Evolutionary conservation across 192 early-diverging fungal genomes (phyloP).

Genomic region (Spizellomyces punctatus): DNA sequence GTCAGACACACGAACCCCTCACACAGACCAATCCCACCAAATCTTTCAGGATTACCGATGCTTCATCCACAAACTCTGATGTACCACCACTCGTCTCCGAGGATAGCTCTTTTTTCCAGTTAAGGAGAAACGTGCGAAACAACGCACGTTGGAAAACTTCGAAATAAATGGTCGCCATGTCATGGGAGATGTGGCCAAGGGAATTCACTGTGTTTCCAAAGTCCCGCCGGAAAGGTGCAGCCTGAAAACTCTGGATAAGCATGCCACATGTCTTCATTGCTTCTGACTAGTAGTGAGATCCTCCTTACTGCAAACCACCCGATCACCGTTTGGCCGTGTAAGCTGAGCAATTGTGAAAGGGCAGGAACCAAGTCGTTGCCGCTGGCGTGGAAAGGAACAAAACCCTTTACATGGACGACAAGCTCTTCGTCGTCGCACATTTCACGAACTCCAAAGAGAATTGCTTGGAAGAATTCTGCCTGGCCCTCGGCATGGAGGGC

Average conservation of each 20-base stretch:
- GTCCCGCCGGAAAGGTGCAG: slow-evolving; percentile 12
- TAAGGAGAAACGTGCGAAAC: slow-evolving; percentile 9
- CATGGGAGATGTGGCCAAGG: neutral
- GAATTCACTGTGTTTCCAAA: slow-evolving; percentile 13
- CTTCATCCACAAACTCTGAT: neutral
- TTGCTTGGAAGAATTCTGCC: slow-evolving; percentile 20
- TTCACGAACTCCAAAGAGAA: slow-evolving; percentile 27
- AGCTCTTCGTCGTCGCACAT: slow-evolving; percentile 19
- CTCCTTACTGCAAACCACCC: slow-evolving; percentile 32
- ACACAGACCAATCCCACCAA: slow-evolving; percentile 27
- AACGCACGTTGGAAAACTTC: slow-evolving; percentile 24
- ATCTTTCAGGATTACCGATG: slow-evolving; percentile 12
- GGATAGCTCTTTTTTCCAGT: neutral
- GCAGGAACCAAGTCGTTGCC: slow-evolving; percentile 11
- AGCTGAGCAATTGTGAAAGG: slow-evolving; percentile 11
- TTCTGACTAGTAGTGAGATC: neutral
- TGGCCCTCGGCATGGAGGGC: slow-evolving; percentile 25
- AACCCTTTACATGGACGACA: slow-evolving; percentile 30
- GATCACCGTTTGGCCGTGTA: slow-evolving; percentile 24
- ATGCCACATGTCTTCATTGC: neutral
- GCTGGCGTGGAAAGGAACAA: slow-evolving; percentile 26
- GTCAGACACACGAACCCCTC: slow-evolving; percentile 1
- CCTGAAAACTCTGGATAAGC: neutral
- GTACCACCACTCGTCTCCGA: neutral
- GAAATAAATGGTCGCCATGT: slow-evolving; percentile 25